Base-by-base conservation (phyloP, 768 basidiomycete species). In the Leccinum subtestaceum region DNA sequence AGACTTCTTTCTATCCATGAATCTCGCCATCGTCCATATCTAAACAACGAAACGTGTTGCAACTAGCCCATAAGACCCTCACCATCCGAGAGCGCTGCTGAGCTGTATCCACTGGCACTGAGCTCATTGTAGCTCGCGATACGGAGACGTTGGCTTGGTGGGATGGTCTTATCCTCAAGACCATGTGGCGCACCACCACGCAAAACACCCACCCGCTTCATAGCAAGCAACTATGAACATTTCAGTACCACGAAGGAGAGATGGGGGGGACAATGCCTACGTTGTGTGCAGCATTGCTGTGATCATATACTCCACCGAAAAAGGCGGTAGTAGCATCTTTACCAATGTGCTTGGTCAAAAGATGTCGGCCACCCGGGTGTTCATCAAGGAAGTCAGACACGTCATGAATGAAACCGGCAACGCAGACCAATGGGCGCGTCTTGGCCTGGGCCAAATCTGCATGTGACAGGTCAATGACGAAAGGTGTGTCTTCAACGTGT, bases 401-500 rank as follows among this genome's bases (percentile, higher is more conserved):
- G 59, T 96, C 95, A 69, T 96, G 95, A 55, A 98, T 95, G 79
- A 93, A 95, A 15, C 95, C 95, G 36, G 93, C 88, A 58, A 98
- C 78, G 63, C 93, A 86, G 57, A 96, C 84, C 29, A 96, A 76
- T 13, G 93, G 91, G 12, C 95, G 86, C 63, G 84, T 87, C 67
- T 83, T 75, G 11, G 88, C 74, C 72, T 96, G 94, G 61, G 88
- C 82, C 70, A 89, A 88, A 83, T 88, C 89, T 91, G 57, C 7
- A 59, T 17, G 34, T 32, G 49, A 21, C 23, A 9, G 34, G 55
- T 62, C 36, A 68, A 38, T n/a, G 1, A 43, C 52, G n/a, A 8
- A 2, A 12, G 47, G 45, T 2, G 13, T 0, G 2, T 12, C 5
- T 4, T 19, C 4, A 43, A 23, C 8, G 13, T 32, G 7, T 13